Evolutionary conservation across 2,329 filamentous ascomycete genomes (phyloP).

Genomic region (Epichloe sylvatica): DNA sequence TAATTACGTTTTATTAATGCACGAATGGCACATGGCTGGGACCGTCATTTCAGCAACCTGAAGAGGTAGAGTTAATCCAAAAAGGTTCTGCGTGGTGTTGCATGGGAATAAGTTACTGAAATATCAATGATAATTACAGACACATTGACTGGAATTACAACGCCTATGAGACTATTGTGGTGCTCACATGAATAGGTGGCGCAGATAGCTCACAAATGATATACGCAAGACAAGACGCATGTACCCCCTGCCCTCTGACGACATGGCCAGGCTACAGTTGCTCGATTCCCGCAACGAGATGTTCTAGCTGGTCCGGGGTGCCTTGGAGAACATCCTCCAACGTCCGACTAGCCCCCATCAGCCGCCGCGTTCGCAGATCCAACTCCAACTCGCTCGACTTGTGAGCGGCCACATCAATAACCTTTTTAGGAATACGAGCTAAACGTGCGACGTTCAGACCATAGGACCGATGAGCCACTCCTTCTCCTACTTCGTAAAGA

Average conservation of each 20-base stretch:
- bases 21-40: background rate
- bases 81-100: background rate
- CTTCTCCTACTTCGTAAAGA: conserved; percentile 80
- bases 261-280: conserved; percentile 32
- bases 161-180: background rate
- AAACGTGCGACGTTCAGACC: conserved; percentile 85
- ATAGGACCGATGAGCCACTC: conserved; percentile 86
- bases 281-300: conserved; percentile 42
- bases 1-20: conserved; percentile 1
- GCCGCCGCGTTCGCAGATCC: conserved; percentile 48
- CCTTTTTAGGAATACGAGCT: conserved; percentile 61
- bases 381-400: conserved; percentile 74
- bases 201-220: background rate
- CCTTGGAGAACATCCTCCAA: conserved; percentile 28
- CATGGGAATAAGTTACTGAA: background rate
- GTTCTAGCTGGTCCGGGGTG: conserved; percentile 31
- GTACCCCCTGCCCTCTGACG: background rate
- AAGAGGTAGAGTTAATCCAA: background rate
- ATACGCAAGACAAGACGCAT: background rate
- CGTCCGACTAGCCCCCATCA: conserved; percentile 35
- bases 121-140: background rate
- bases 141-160: background rate
- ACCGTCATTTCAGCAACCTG: background rate
- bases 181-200: background rate
- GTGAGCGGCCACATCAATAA: conserved; percentile 64